Base-by-base conservation (phyloP, 179 eudicot genomes). In the Gypsophila paniculata region DNA sequence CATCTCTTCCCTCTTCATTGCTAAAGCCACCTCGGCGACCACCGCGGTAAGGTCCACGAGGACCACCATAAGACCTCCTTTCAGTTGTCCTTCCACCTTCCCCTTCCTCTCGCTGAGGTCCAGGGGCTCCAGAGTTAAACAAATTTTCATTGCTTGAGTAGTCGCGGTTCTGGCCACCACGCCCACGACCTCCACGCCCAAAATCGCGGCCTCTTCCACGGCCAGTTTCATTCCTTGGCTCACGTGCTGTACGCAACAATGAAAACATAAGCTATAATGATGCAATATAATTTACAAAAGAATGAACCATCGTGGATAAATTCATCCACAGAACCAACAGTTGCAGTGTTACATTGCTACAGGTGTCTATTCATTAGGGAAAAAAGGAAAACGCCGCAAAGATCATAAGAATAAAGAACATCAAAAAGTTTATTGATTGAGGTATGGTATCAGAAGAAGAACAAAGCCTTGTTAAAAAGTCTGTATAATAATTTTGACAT, bases 21-120 rank as follows among this genome's bases (percentile, higher is more conserved):
- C 68, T 77, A 75, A 79, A 90, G 54, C 85, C 95, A 83, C 86
- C 98, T 34, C 88, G 84, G 26, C 96, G 94, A 48, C 84, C 96
- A 55, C 97, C 95, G 44, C 90, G 88, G 66, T 75, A 87, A 74
- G 88, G 76, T 74, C 82, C 85, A 52, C 95, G 89, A 36, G 92
- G 83, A 21, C 88, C 97, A 25, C 79, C 82, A 81, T 69, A 95
- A 54, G 82, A 62, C 60, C 89, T 90, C 77, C 87, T 85, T 79
- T 89, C 99, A 75, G 74, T 73, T 44, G 76, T 46, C 52, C 78
- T 85, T 46, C 86, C 90, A 13, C 78, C 70, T 72, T 83, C 91
- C 12, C 76, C 77, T 44, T 84, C 91, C 63, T 78, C 91, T 76
- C 79, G 86, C 80, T 82, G 90, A 75, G 79, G 76, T 67, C 82